Evolutionary conservation across 2,329 filamentous ascomycete species (phyloP).

Genomic region (Fusarium sp.): DNA sequence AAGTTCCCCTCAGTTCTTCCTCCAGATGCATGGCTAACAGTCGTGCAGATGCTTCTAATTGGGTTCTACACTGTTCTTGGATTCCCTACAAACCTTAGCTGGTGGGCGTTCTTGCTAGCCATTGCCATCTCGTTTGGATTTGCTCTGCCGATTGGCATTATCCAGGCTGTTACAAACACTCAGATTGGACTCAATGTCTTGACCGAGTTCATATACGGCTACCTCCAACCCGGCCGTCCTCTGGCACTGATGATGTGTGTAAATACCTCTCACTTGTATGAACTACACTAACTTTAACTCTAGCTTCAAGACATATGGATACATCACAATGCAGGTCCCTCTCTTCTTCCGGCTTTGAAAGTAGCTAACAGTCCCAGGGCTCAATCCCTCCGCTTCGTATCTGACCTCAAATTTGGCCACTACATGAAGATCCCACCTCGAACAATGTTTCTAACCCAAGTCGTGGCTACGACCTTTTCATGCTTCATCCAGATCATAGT

Average conservation of each 20-base stretch:
- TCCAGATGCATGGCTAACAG: conserved; percentile 20
- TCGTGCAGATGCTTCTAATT: conserved; percentile 62
- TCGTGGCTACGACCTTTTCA: conserved; percentile 74
- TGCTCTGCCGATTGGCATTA: conserved; percentile 75
- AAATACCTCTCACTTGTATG: neutral
- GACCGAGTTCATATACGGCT: conserved; percentile 80
- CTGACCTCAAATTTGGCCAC: conserved; percentile 77
- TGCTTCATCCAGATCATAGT: conserved; percentile 75
- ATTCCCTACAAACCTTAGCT: conserved; percentile 75
- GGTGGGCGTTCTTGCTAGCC: conserved; percentile 79
- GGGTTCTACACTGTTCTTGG: conserved; percentile 67
- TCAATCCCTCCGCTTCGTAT: conserved; percentile 73
- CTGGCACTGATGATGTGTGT: conserved; percentile 78
- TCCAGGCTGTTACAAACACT: conserved; percentile 77
- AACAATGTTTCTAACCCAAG: conserved; percentile 75
- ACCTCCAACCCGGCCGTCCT: conserved; percentile 79
- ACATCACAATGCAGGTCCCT: conserved; percentile 65
- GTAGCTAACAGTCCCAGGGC: conserved; percentile 51
- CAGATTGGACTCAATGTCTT: conserved; percentile 80
- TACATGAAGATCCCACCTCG: conserved; percentile 79
- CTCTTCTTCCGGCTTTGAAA: neutral
- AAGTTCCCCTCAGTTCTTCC: conserved; percentile 39
- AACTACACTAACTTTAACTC: neutral
- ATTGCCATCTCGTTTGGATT: conserved; percentile 74
- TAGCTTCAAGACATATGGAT: conserved; percentile 73